Evolutionary conservation across 306 rosid species (phyloP), one percentile per base, ranked within the genome.

Genomic region (Cotoneaster glaucophyllus): DNA sequence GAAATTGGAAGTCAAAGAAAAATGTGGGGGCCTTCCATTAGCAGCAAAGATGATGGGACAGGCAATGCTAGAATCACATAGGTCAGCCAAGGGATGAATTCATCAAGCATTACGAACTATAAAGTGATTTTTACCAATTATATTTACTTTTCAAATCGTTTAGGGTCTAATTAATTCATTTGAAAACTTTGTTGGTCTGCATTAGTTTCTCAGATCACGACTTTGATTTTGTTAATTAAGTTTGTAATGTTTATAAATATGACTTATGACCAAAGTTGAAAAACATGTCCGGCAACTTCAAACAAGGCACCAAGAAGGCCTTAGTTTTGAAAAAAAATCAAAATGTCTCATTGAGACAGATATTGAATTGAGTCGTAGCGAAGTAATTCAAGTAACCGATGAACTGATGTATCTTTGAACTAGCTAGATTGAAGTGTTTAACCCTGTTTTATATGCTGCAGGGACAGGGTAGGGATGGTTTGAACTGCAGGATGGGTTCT

Each of bases 21-120:
- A 67, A 52, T 73, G 79, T 32, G 45, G 53, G 4, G 83, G 79
- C 21, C 8, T 67, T 74, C 83, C 83, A 24, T 45, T 73, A 44
- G 61, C 74, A 10, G 70, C 65, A 28, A 74, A 45, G 34, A 67
- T 79, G 70, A 31, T 79, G 56, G 83, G 83, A 17, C 31, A 12
- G 58, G 52, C 43, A n/a, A 56, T 39, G 69, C 12, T 2, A 4
- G 4, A 65, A 9, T 2, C 10, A n/a, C 1, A 2, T 21, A 10
- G 0, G 10, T 25, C 25, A 56, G 14, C 54, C 54, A 1, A 3
- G 19, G 14, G 26, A 25, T 25, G 26, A 25, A 25, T 25, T 25
- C 26, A 14, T 45, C 52, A 45, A 45, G 52, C 52, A 45, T 45
- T 11, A 45, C 9, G 17, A 45, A 9, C 2, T 10, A 17, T 45